Evolutionary conservation across 371 early-diverging fungal species (phyloP).

Genomic region (Mucor mucedo): DNA sequence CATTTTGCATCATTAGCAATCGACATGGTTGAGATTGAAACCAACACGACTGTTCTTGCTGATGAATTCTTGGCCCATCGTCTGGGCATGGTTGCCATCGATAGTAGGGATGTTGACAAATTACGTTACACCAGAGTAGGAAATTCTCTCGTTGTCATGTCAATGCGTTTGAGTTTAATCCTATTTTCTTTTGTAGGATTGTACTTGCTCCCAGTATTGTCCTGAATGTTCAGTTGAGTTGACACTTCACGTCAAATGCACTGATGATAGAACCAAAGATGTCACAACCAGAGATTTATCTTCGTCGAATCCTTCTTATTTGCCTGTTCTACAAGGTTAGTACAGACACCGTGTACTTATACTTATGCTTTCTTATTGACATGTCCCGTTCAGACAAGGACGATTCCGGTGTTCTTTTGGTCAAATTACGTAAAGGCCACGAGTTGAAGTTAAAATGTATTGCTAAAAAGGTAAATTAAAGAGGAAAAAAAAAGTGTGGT

Average conservation of each 20-base stretch:
- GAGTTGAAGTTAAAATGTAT: constrained; percentile 87
- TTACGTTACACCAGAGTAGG: constrained; percentile 85
- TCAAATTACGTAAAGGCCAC: constrained; percentile 93
- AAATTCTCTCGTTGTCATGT: neutral
- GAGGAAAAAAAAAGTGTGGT: neutral
- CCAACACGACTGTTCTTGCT: constrained; percentile 95
- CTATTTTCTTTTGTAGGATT: constrained; percentile 65
- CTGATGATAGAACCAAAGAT: constrained; percentile 72
- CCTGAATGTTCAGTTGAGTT: constrained; percentile 90
- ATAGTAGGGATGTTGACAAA: constrained; percentile 74
- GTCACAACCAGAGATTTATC: constrained; percentile 88
- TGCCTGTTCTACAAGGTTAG: constrained; percentile 76
- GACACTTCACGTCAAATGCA: constrained; percentile 83
- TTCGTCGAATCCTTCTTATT: constrained; percentile 77
- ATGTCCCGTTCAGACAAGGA: constrained; percentile 44
- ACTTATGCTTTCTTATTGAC: neutral
- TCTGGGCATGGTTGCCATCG: constrained; percentile 97
- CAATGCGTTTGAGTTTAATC: neutral
- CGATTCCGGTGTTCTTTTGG: constrained; percentile 86
- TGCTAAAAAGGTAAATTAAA: constrained; percentile 73
- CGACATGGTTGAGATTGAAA: constrained; percentile 95
- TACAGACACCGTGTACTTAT: neutral
- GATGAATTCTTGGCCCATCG: constrained; percentile 99
- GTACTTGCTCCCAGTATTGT: constrained; percentile 90
- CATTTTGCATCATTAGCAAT: constrained; percentile 73